Evolutionary conservation across 2,329 filamentous ascomycete genomes (phyloP).

Genomic region (Zasmidium cellare): DNA sequence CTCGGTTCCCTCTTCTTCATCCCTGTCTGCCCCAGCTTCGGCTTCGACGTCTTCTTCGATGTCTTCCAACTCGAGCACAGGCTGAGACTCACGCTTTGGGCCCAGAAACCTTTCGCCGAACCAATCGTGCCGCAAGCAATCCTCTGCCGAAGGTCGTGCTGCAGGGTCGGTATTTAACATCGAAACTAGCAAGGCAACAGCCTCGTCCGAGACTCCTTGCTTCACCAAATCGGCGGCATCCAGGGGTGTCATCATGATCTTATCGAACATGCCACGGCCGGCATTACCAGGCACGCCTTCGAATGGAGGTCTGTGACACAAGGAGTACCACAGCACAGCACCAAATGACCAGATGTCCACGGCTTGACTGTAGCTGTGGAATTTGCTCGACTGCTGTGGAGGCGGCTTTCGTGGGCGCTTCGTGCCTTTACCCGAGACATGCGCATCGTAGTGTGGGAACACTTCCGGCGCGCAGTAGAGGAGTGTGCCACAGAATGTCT

Average conservation of each 20-base stretch:
- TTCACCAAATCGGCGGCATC: constrained; percentile 64
- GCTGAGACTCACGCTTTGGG: constrained; percentile 19
- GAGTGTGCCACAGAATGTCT: constrained; percentile 94
- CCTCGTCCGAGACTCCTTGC: constrained; percentile 61
- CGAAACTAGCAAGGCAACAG: constrained; percentile 71
- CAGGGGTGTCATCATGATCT: constrained; percentile 77
- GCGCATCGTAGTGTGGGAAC: constrained; percentile 77
- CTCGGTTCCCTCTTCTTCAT: constrained; percentile 28
- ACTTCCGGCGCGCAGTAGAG: constrained; percentile 97
- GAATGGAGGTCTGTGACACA: constrained; percentile 80
- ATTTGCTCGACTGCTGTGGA: constrained; percentile 42
- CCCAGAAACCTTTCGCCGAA: constrained; percentile 46
- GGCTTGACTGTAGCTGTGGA: constrained; percentile 77
- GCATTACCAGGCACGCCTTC: constrained; percentile 73
- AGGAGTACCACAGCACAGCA: constrained; percentile 82
- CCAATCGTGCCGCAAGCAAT: constrained; percentile 75
- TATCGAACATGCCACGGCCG: constrained; percentile 76
- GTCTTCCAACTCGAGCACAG: constrained; percentile 35
- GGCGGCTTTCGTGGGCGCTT: constrained; percentile 54
- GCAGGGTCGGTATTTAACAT: constrained; percentile 83
- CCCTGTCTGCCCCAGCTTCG: constrained; percentile 44
- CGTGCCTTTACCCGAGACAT: constrained; percentile 62
- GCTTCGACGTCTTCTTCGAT: constrained; percentile 60
- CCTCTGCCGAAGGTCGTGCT: constrained; percentile 69
- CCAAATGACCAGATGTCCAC: constrained; percentile 97